Base-by-base conservation (phyloP, 1,284 basidiomycete genomes). In the Naganishia sp. region DNA sequence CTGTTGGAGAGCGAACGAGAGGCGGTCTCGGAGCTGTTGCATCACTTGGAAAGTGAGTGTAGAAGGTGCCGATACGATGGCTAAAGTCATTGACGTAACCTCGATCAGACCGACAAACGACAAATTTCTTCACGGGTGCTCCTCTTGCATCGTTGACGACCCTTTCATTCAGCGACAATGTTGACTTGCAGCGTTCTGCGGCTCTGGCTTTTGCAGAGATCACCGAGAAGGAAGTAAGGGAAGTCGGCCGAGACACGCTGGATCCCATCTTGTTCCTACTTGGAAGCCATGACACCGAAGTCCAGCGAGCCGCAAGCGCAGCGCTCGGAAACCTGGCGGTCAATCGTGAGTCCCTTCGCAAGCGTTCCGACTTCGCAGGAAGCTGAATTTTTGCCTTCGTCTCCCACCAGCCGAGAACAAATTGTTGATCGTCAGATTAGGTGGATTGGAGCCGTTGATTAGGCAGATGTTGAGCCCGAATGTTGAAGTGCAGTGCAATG, bases 401-500 rank as follows among this genome's bases (percentile, higher is more conserved):
- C 18, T 11, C 46, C 76, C 96, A 28, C 28, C 35, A 39, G 94
- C 94, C 69, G 96, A 99, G 79, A 99, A 99, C 86, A 99, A 99
- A 81, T 85, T 99, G 70, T 87, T 98, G 74, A 99, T 99, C 72
- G 96, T 99, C 72, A 94, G 95, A 79, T 86, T 99, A 54, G 95
- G 95, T 58, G 96, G 96, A 60, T 86, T 99, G 49, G 96, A 99
- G 78, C 96, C 95, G 62, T 85, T 99, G 73, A 99, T 99, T 76
- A 88, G 94, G 67, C 96, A 99, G 80, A 99, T 99, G 96, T 87
- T 98, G 65, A 94, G 92, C 74, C 94, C 95, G 6, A 99, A 99
- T 76, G 95, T 99, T 47, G 96, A 99, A 79, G 96, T 99, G 2
- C 96, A 99, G 80, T 99, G 96, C 83, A 99, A 99, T 76, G 96